Evolutionary conservation across 176 grass and related monocot species (phyloP), one percentile per base, ranked within the genome.

Genomic region (Cenchrus americanus): DNA sequence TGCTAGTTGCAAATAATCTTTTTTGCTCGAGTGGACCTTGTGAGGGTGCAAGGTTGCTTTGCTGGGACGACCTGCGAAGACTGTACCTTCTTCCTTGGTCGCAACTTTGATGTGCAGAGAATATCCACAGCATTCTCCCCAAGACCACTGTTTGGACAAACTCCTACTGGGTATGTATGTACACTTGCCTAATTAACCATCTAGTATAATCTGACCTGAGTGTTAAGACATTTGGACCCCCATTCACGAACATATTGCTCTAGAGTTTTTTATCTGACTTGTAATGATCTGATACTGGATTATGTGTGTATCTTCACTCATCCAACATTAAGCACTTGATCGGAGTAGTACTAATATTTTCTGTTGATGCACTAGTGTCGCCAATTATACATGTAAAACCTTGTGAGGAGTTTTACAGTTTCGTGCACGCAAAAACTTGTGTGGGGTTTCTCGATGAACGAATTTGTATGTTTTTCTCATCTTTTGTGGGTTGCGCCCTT

Each of bases 131-230:
- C 86, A 75, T 97, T 87, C 76, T 97, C 6, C 91, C 85, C 47
- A 97, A 94, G 86, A 83, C 86, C 18, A 76, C 69, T 58, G 41
- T 94, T 26, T 97, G 92, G 94, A 97, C 94, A n/a, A 93, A 93
- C 12, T 97, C 92, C 8, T 97, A 97, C 75, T 97, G 94, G 92
- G 94, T 97, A 94, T 37, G 78, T 37, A 55, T n/a, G 78, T 37
- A 55, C 7, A 1, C 42, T 37, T 70, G 46, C 2, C 32, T 30
- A 74, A 43, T 23, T 73, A 42, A 15, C 54, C 58, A 26, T 75
- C 17, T 71, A 30, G 27, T 30, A 37, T 37, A 37, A 37, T 37
- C 34, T 37, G 6, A 57, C 19, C 59, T 21, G 24, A 78, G 26
- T 37, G 34, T 37, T 37, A 37, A 37, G 34, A 37, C 34, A 4